phyloP scores from a whole-genome alignment of 1,284 basidiomycete species.

The Cryptococcus sp. region DNA sequence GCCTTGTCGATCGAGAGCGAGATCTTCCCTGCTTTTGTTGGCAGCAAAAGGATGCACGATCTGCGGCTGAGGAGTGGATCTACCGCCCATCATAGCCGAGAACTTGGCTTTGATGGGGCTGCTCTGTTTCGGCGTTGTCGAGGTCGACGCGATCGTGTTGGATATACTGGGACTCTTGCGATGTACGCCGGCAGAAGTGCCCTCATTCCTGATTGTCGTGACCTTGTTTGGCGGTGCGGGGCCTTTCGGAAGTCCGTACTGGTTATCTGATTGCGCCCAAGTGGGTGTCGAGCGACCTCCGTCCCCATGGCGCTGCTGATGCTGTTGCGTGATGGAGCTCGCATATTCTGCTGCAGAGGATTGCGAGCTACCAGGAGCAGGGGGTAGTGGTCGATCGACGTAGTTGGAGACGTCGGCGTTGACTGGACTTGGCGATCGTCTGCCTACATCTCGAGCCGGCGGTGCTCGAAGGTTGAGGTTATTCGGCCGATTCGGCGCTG shows the following conservation, averaged over 20 bases:
- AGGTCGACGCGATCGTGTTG: slow-evolving; percentile 10
- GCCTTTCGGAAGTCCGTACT: slow-evolving; percentile 18
- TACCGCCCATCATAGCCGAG: slow-evolving; percentile 17
- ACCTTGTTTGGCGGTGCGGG: slow-evolving; percentile 15
- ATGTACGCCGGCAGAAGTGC: not conserved
- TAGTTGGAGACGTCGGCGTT: slow-evolving; percentile 30
- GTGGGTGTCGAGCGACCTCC: slow-evolving; percentile 20
- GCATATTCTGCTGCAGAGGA: slow-evolving; percentile 38
- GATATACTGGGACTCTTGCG: slow-evolving; percentile 16
- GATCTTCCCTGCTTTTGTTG: slow-evolving; percentile 13
- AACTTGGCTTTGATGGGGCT: slow-evolving; percentile 38
- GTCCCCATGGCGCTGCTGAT: slow-evolving; percentile 21
- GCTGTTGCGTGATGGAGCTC: slow-evolving; percentile 23
- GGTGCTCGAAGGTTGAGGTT: slow-evolving; percentile 38
- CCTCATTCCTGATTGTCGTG: slow-evolving; percentile 1
- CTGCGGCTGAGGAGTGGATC: slow-evolving; percentile 11
- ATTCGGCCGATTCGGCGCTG: slow-evolving; percentile 16
- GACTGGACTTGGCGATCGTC: slow-evolving; percentile 42
- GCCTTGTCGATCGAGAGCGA: slow-evolving; percentile 8
- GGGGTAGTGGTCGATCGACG: slow-evolving; percentile 35
- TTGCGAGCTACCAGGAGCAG: slow-evolving; percentile 26
- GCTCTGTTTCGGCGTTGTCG: slow-evolving; percentile 20
- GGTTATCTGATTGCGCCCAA: slow-evolving; percentile 12
- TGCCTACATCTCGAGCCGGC: slow-evolving; percentile 26
- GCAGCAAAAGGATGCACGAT: slow-evolving; percentile 44